phyloP scores from a whole-genome alignment of 164 flowering plant species.

The Berberis thunbergii region DNA sequence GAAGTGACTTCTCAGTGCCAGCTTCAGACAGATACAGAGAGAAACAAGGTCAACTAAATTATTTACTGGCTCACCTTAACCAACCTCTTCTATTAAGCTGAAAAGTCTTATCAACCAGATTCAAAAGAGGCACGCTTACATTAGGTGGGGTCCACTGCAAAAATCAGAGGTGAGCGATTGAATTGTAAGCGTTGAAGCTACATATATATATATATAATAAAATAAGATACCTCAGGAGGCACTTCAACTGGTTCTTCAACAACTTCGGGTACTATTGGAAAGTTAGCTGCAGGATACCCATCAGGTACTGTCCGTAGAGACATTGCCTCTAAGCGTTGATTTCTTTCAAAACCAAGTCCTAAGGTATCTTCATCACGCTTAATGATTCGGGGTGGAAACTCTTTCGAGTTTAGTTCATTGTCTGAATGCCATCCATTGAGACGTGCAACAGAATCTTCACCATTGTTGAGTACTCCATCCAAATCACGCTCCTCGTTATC shows the following conservation, averaged over 20 bases:
- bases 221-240: slow-evolving; percentile 77
- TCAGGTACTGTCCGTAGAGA: slow-evolving; percentile 14
- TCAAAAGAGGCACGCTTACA: slow-evolving; percentile 81
- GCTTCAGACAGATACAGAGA: slow-evolving; percentile 1
- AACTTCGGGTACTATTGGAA: slow-evolving; percentile 19
- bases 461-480: slow-evolving; percentile 27
- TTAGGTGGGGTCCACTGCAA: slow-evolving; percentile 97
- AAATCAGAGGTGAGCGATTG: slow-evolving; percentile 1
- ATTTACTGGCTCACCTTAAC: slow-evolving; percentile 61
- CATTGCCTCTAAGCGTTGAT: slow-evolving; percentile 11
- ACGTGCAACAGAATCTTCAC: slow-evolving; percentile 22
- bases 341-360: slow-evolving; percentile 25
- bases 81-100: slow-evolving; percentile 98
- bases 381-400: slow-evolving; percentile 45
- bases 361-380: slow-evolving; percentile 26
- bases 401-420: slow-evolving; percentile 61
- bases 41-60: neutral
- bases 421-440: slow-evolving; percentile 79
- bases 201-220: too few species aligned
- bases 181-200: too few species aligned
- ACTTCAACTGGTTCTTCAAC: slow-evolving; percentile 61
- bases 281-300: slow-evolving; percentile 19
- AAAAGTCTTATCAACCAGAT: slow-evolving; percentile 85
- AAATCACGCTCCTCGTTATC: slow-evolving; percentile 64
- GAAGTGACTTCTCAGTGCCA: neutral